These are phyloP conservation scores for Talaromyces amestolkiae DNA, from an alignment of 2,329 filamentous ascomycete species.

Conservation along the genomic window DNA sequence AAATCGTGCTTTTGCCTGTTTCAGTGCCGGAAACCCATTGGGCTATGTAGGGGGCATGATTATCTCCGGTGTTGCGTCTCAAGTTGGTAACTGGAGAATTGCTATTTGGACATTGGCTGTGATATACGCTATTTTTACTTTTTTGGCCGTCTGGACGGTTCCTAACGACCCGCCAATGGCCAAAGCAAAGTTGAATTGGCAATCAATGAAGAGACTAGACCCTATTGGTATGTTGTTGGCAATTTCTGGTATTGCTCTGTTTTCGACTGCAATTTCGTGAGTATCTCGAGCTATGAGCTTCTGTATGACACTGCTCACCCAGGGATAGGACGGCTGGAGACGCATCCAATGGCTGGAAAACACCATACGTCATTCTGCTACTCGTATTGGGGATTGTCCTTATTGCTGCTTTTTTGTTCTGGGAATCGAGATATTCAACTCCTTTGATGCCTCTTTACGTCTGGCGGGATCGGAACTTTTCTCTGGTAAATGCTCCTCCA, in stretches of 20 bases:
- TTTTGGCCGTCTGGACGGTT: constrained; percentile 60
- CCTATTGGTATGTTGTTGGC: constrained; percentile 59
- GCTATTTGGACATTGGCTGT: constrained; percentile 63
- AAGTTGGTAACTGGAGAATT: constrained; percentile 63
- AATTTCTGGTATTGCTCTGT: constrained; percentile 63
- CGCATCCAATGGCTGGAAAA: constrained; percentile 61
- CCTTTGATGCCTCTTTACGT: constrained; percentile 55
- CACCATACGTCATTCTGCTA: constrained; percentile 60
- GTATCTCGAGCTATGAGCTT: neutral
- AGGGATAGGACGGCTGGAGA: constrained; percentile 47
- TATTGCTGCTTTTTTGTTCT: constrained; percentile 58
- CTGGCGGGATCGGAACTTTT: constrained; percentile 64
- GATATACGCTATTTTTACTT: constrained; percentile 60
- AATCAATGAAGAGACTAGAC: constrained; percentile 59
- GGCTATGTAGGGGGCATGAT: constrained; percentile 60
- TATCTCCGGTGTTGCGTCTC: constrained; percentile 60
- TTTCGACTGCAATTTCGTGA: constrained; percentile 60
- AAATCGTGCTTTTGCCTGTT: constrained; percentile 64
- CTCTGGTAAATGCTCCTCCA: constrained; percentile 47
- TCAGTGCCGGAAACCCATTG: constrained; percentile 54
- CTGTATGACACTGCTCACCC: neutral
- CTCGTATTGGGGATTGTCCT: constrained; percentile 60
- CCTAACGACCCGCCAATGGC: constrained; percentile 50
- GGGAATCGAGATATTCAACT: constrained; percentile 56
- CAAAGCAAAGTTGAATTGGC: constrained; percentile 44